Conservation (phyloP, 495 filamentous ascomycete species). For the Terfezia claveryi region DNA sequence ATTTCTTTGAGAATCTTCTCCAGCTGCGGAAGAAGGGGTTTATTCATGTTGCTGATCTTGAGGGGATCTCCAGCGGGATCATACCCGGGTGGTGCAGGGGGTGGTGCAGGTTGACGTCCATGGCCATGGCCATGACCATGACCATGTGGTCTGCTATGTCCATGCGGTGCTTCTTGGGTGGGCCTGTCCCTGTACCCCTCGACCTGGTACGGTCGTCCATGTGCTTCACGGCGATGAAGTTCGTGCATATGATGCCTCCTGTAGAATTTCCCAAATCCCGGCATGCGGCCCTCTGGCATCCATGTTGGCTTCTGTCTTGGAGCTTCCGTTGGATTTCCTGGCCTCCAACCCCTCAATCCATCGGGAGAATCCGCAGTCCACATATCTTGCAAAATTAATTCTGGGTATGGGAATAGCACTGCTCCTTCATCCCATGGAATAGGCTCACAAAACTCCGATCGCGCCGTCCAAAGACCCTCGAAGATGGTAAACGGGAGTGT, state of each 20-base stretch:
- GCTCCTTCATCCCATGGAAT: slow-evolving; percentile 2
- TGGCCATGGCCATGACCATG: neutral
- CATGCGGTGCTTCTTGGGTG: too few relatives aligned
- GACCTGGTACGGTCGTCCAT: too few relatives aligned
- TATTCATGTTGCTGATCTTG: slow-evolving; percentile 25
- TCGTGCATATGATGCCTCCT: neutral
- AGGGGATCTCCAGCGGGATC: slow-evolving; percentile 24
- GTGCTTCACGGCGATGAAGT: too few relatives aligned
- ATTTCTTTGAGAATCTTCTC: slow-evolving; percentile 18
- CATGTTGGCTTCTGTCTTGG: slow-evolving; percentile 1
- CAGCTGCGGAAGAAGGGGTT: slow-evolving; percentile 19
- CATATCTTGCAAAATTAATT: slow-evolving; percentile 3
- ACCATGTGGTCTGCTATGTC: too few relatives aligned
- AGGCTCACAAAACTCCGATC: slow-evolving; percentile 6
- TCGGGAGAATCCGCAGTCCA: slow-evolving; percentile 3
- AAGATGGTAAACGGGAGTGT: slow-evolving; percentile 6
- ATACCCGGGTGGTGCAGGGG: slow-evolving; percentile 9
- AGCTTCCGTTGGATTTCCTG: slow-evolving; percentile 3
- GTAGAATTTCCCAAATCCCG: slow-evolving; percentile 4
- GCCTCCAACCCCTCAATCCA: slow-evolving; percentile 7
- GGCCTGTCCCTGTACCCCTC: too few relatives aligned
- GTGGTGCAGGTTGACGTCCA: neutral
- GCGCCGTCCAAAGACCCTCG: slow-evolving; percentile 5
- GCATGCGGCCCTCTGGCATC: slow-evolving; percentile 2
- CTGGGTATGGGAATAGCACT: slow-evolving; percentile 6